Conservation (phyloP, 1,284 basidiomycete species). For the Irpex sp. region DNA sequence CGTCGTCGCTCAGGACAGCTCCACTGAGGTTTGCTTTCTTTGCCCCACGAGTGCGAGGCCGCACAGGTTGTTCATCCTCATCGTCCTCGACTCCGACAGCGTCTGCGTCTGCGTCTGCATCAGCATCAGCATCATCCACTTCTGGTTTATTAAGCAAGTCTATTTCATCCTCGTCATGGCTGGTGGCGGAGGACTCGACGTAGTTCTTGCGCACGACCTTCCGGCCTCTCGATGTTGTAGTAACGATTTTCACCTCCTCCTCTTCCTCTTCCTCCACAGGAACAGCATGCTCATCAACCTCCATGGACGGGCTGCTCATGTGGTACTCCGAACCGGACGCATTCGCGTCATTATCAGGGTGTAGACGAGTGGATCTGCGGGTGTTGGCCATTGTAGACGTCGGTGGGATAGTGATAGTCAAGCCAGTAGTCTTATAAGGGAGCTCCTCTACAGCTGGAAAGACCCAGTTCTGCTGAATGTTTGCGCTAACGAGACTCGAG, state of each 20-base stretch:
- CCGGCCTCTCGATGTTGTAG: slow-evolving; percentile 42
- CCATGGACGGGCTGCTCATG: slow-evolving; percentile 49
- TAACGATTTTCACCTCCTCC: slow-evolving; percentile 7
- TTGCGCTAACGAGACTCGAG: not conserved
- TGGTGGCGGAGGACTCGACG: slow-evolving; percentile 37
- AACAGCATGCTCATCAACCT: slow-evolving; percentile 26
- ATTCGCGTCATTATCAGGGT: slow-evolving; percentile 15
- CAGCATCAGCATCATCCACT: slow-evolving; percentile 26
- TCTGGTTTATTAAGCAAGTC: slow-evolving; percentile 4
- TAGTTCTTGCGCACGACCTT: slow-evolving; percentile 42
- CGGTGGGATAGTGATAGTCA: slow-evolving; percentile 22
- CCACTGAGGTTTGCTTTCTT: slow-evolving; percentile 17
- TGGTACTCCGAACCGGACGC: slow-evolving; percentile 70
- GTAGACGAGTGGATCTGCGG: slow-evolving; percentile 20
- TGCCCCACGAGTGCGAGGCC: slow-evolving; percentile 18
- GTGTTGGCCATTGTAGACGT: slow-evolving; percentile 23
- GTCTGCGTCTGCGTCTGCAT: slow-evolving; percentile 15
- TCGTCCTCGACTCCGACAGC: slow-evolving; percentile 33
- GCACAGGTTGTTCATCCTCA: slow-evolving; percentile 29
- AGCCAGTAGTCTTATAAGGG: not conserved
- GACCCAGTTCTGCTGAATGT: slow-evolving; percentile 1
- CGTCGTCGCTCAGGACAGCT: slow-evolving; percentile 46
- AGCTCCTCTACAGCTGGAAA: not conserved
- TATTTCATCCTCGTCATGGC: slow-evolving; percentile 18
- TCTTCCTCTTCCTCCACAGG: slow-evolving; percentile 24